These are phyloP conservation scores for Tolypocladium capitatum DNA, from an alignment of 2,329 filamentous ascomycete species.

Conservation along the genomic window DNA sequence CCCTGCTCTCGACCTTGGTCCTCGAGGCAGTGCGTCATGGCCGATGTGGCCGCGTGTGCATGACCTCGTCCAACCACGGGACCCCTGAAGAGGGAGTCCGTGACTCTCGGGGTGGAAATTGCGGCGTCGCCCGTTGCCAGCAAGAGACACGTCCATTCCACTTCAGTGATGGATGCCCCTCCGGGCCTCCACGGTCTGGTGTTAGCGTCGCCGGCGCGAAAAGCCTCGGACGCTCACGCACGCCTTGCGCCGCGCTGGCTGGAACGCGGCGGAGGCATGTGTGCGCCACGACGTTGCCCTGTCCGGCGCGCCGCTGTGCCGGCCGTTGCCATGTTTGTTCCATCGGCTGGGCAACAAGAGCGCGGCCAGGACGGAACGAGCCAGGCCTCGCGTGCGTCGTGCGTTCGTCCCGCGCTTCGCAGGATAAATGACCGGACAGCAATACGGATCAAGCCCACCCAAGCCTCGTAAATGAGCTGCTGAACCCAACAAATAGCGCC, in stretches of 20 bases:
- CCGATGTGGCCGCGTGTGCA: background rate
- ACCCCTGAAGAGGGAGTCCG: too few relatives aligned
- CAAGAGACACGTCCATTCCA: background rate
- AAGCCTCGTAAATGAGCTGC: background rate
- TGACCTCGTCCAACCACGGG: too few relatives aligned
- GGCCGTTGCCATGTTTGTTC: too few relatives aligned
- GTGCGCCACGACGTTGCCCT: background rate
- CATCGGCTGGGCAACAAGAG: background rate
- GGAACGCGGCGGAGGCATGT: too few relatives aligned
- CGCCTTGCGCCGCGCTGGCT: too few relatives aligned
- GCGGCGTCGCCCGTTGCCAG: too few relatives aligned
- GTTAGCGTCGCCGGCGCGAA: background rate
- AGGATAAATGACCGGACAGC: background rate
- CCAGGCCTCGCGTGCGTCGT: too few relatives aligned
- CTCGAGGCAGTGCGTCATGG: background rate
- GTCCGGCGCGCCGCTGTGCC: background rate
- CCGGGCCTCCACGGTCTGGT: background rate
- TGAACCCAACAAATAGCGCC: background rate
- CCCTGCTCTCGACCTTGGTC: background rate
- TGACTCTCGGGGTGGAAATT: too few relatives aligned
- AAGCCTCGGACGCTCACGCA: background rate
- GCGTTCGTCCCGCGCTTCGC: background rate
- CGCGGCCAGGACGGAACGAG: too few relatives aligned
- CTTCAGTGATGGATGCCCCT: background rate
- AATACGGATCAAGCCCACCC: too few relatives aligned